Evolutionary conservation across 2,329 filamentous ascomycete genomes (phyloP), one percentile per base, ranked within the genome.

Genomic region (Colletotrichum spinosum): DNA sequence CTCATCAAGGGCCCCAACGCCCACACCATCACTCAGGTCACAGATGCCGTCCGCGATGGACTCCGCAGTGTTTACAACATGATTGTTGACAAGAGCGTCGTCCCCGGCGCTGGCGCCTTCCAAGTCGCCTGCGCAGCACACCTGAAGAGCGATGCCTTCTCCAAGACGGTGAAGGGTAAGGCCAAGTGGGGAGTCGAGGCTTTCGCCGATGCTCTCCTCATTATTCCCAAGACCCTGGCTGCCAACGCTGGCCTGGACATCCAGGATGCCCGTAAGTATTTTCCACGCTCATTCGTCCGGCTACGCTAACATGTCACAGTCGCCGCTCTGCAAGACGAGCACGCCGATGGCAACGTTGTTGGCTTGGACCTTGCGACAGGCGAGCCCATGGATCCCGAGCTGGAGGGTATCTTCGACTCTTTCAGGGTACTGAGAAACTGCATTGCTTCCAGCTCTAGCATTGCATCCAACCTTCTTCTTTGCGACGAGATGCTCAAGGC

Each of bases 401-500:
- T 97, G 70, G 92, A 92, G 76, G 96, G 96, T 72, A 91, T 99
- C 8, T 99, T 92, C 77, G 96, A 99, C 78, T 97, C 94, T 12
- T 99, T 97, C 88, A 88, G 96, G 64, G 96, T 99, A 41, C 80
- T 99, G 72, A 88, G 96, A 71, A 98, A 98, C 83, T 94, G 91
- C 77, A 89, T 99, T 68, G 94, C 96, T 3, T 97, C 94, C 39
- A 96, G 94, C 78, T 92, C 95, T 34, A 93, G 96, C 69, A 99
- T 99, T 74, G 95, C 96, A 6, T 95, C 93, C 9, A 99, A 99
- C 81, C 84, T 99, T 69, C 83, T 99, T 70, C 86, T 99, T 54
- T 99, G 96, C 75, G 96, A 99, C 75, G 96, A 99, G 85, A 86
- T 99, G 83, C 84, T 99, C 73, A 99, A 99, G 86, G 96, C 96